Conservation (phyloP, 306 rosid genomes). For the Nissolia schottii region DNA sequence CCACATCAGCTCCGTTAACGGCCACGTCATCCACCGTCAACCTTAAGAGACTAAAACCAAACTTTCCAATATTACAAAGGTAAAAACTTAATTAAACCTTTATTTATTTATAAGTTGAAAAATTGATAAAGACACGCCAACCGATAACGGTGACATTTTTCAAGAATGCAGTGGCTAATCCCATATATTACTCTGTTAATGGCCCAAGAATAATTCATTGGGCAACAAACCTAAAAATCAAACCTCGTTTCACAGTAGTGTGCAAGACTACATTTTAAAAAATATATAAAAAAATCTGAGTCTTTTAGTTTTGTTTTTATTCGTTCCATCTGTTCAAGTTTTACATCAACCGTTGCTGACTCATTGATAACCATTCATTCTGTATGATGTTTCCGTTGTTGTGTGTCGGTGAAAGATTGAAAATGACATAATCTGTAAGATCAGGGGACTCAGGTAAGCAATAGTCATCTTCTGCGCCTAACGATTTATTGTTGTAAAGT, state of each 20-base stretch:
- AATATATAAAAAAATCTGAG: too few relatives aligned
- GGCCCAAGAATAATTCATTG: background rate
- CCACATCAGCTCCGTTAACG: too few relatives aligned
- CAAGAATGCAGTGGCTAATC: background rate
- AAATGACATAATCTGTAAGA: background rate
- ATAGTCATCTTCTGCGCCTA: background rate
- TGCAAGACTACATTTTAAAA: background rate
- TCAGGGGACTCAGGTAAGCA: background rate
- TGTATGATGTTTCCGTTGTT: background rate
- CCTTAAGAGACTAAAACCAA: too few relatives aligned
- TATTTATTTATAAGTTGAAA: too few relatives aligned
- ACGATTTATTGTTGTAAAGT: background rate
- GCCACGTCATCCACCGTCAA: too few relatives aligned
- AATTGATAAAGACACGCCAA: background rate
- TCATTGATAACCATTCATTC: background rate
- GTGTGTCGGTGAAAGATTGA: slow-evolving; percentile 23
- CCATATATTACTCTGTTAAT: background rate
- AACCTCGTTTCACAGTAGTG: background rate
- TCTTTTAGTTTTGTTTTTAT: too few relatives aligned
- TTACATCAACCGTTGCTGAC: background rate
- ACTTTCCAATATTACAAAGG: too few relatives aligned
- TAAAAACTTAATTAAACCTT: too few relatives aligned
- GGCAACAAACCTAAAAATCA: background rate
- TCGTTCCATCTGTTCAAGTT: background rate
- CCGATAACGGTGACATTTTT: background rate